Base-by-base conservation (phyloP, 768 basidiomycete genomes). In the Naematelia encephala region DNA sequence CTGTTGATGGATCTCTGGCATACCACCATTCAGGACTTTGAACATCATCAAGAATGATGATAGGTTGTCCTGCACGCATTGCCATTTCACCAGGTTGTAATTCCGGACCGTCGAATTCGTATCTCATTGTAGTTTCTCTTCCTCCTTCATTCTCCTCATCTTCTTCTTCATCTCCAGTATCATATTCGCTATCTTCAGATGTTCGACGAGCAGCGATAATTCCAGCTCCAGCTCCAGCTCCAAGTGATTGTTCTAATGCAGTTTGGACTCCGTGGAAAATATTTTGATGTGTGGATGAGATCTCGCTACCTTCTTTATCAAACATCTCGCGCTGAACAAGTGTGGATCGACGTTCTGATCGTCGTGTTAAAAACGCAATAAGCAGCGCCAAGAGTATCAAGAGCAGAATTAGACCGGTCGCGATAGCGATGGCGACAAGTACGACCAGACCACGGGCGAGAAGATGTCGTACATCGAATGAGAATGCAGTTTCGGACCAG, bases 371-470 rank as follows among this genome's bases (percentile, higher is more conserved):
- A 42, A 68, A 69, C 5, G 63, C 59, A 43, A 73, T 57, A 8
- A 77, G 66, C 13, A 78, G 57, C 29, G 71, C 73, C 14, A 78
- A 54, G 3, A 78, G 68, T 28, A 75, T 66, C 14, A 76, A 54
- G 16, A 77, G 64, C n/a, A 77, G 61, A 46, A 77, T 70, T 21
- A 97, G 84, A 16, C 94, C 96, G 14, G 92, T 91, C 10, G 90
- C 87, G 64, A 97, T 96, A 23, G 96, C 96, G 63, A 99, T 96
- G 1, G 92, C 93, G 66, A 99, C 92, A 45, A 99, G 83, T 65
- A 98, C 97, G 55, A 99, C 91, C 34, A 98, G 83, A 1, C 94
- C 96, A 22, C 85, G 84, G 0, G 93, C 90, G 56, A 99, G 83
- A 81, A 91, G 89, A 68, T 86, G 91, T 90, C 65, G 8, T 66